A percentile compares a stretch with the other conserved stretches of the same genome.
phyloP scores from a whole-genome alignment of 2,329 filamentous ascomycete species.

The Alternaria incomplexa region DNA sequence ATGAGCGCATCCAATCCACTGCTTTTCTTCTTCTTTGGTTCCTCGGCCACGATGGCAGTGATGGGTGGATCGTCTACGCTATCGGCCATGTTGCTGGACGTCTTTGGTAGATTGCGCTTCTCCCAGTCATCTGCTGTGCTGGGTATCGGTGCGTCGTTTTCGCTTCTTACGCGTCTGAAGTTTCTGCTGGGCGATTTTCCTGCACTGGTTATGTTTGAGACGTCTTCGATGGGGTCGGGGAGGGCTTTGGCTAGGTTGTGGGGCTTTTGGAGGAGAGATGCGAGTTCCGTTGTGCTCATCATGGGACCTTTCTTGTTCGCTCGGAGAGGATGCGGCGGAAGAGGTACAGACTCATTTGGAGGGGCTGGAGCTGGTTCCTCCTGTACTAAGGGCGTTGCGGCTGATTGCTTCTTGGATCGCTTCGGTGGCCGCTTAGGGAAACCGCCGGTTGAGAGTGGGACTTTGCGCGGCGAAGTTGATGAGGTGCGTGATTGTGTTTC shows the following conservation, averaged over 20 bases:
- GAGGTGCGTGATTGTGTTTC: constrained; percentile 12
- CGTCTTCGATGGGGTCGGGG: constrained; percentile 35
- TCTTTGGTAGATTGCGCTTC: constrained; percentile 28
- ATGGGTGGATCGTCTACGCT: background rate
- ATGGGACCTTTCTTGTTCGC: constrained; percentile 25
- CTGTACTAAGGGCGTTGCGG: background rate
- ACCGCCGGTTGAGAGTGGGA: constrained; percentile 33
- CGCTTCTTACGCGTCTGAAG: constrained; percentile 38
- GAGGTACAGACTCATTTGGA: constrained; percentile 15
- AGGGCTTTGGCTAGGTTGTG: constrained; percentile 19
- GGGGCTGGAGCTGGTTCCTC: background rate
- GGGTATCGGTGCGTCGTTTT: constrained; percentile 43
- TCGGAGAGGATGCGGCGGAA: constrained; percentile 27
- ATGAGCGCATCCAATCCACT: constrained; percentile 34
- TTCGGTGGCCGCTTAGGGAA: constrained; percentile 29
- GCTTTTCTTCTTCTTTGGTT: constrained; percentile 15
- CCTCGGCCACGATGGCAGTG: background rate
- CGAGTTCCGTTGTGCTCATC: constrained; percentile 39
- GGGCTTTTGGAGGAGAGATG: constrained; percentile 29
- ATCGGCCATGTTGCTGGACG: background rate
- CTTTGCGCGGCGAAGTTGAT: constrained; percentile 20
- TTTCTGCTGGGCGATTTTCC: constrained; percentile 19
- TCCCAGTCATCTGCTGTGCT: constrained; percentile 40
- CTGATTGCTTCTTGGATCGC: constrained; percentile 3
- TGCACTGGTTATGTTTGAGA: background rate